Conservation (phyloP, 2,329 filamentous ascomycete genomes). For the Fusarium luffae region DNA sequence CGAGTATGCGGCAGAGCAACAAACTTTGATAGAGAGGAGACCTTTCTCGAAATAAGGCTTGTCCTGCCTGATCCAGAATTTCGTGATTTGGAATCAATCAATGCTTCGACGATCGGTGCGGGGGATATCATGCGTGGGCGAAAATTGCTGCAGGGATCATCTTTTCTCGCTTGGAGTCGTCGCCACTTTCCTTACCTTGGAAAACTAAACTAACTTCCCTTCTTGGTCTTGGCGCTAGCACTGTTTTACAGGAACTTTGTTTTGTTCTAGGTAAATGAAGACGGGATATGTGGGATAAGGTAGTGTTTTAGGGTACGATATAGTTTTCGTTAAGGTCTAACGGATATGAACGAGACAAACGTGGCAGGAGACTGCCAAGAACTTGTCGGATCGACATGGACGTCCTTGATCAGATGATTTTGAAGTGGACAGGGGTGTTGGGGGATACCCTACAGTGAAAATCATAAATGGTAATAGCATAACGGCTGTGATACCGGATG, state of each 20-base stretch:
- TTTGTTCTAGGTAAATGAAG: background rate
- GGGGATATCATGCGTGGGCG: constrained; percentile 6
- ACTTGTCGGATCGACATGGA: background rate
- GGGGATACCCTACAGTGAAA: background rate
- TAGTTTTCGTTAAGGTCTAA: background rate
- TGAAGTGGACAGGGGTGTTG: background rate
- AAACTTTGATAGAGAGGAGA: background rate
- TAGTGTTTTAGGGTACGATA: background rate
- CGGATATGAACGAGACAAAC: background rate
- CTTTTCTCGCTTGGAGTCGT: constrained; percentile 7
- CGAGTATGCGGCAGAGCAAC: background rate
- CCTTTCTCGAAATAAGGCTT: background rate
- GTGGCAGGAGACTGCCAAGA: background rate
- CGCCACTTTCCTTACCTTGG: constrained; percentile 9
- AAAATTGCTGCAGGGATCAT: background rate
- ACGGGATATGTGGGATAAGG: background rate
- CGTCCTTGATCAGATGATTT: background rate
- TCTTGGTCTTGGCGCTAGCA: background rate
- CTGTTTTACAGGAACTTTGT: background rate
- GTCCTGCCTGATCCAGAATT: constrained; percentile 1
- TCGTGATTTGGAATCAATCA: constrained; percentile 33
- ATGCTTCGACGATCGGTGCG: constrained; percentile 7
- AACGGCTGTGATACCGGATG: background rate
- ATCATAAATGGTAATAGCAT: background rate
- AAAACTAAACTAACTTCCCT: background rate